These are phyloP conservation scores for Paraphysoderma sedebokerense DNA, from an alignment of 371 early-diverging fungal species.

Conservation along the genomic window DNA sequence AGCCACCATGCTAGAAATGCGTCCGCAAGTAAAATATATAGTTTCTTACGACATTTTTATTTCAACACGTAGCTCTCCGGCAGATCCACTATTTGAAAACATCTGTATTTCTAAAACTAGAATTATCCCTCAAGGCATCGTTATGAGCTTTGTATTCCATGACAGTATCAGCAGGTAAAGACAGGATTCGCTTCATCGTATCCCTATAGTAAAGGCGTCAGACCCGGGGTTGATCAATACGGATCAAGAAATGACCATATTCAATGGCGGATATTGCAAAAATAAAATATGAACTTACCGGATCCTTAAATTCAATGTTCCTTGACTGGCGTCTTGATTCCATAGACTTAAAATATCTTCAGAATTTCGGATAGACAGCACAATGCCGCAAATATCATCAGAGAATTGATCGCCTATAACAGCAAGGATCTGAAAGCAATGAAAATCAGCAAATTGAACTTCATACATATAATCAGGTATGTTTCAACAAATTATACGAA, in stretches of 20 bases:
- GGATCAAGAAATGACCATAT: neutral
- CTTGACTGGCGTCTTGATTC: slow-evolving; percentile 74
- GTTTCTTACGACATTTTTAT: too few relatives aligned
- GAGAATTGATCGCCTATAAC: slow-evolving; percentile 76
- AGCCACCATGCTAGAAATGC: too few relatives aligned
- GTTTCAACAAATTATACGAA: neutral
- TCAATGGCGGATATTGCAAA: slow-evolving; percentile 1
- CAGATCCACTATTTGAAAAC: slow-evolving; percentile 37
- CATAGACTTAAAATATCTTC: slow-evolving; percentile 93
- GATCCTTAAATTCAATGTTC: slow-evolving; percentile 63
- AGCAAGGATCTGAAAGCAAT: slow-evolving; percentile 45
- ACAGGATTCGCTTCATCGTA: slow-evolving; percentile 66
- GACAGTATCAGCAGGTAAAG: slow-evolving; percentile 63
- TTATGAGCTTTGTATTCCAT: slow-evolving; percentile 97
- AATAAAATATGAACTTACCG: too few relatives aligned
- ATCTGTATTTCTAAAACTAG: slow-evolving; percentile 80
- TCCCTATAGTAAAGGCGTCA: slow-evolving; percentile 29
- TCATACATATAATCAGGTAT: neutral
- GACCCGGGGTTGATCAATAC: neutral
- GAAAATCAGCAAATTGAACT: neutral
- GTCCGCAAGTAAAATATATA: too few relatives aligned
- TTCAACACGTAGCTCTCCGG: too few relatives aligned
- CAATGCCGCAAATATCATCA: slow-evolving; percentile 86
- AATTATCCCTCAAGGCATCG: slow-evolving; percentile 60
- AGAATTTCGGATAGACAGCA: slow-evolving; percentile 75